These are phyloP conservation scores for Cyclostephanos tholiformis DNA, from an alignment of 108 stramenopile species.

Conservation along the genomic window DNA sequence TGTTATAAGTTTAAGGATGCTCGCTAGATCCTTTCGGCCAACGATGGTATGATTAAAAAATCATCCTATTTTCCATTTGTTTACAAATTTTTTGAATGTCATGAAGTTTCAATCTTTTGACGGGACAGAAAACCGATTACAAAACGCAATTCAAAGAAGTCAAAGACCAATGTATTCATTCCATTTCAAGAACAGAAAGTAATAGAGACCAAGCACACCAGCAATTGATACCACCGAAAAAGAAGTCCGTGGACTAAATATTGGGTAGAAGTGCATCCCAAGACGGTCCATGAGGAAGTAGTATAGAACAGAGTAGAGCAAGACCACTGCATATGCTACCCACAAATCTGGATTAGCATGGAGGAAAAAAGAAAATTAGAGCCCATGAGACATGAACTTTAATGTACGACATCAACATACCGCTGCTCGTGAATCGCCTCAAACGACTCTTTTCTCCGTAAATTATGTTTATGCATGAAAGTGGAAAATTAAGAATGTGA, in stretches of 20 bases:
- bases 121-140: not conserved
- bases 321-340: slow-evolving; percentile 44
- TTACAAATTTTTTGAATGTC: too few species aligned
- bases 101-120: too few species aligned
- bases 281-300: slow-evolving; percentile 78
- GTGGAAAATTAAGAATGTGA: slow-evolving; percentile 72
- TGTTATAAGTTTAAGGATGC: too few species aligned
- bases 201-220: slow-evolving; percentile 44
- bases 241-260: slow-evolving; percentile 69
- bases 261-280: slow-evolving; percentile 82
- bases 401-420: too few species aligned
- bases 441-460: slow-evolving; percentile 36
- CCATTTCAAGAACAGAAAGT: slow-evolving; percentile 39
- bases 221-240: slow-evolving; percentile 41
- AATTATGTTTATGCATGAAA: slow-evolving; percentile 54
- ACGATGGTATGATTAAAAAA: too few species aligned
- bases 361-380: not conserved
- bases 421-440: slow-evolving; percentile 35
- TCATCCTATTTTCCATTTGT: too few species aligned
- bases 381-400: not conserved
- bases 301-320: slow-evolving; percentile 65
- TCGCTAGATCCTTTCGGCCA: too few species aligned
- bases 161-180: slow-evolving; percentile 22
- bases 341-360: slow-evolving; percentile 50
- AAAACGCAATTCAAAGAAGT: not conserved